Percentiles rank a stretch among this genome's conserved stretches.
Conservation (phyloP, 1,284 basidiomycete species). For the Fomitopsis palustris region DNA sequence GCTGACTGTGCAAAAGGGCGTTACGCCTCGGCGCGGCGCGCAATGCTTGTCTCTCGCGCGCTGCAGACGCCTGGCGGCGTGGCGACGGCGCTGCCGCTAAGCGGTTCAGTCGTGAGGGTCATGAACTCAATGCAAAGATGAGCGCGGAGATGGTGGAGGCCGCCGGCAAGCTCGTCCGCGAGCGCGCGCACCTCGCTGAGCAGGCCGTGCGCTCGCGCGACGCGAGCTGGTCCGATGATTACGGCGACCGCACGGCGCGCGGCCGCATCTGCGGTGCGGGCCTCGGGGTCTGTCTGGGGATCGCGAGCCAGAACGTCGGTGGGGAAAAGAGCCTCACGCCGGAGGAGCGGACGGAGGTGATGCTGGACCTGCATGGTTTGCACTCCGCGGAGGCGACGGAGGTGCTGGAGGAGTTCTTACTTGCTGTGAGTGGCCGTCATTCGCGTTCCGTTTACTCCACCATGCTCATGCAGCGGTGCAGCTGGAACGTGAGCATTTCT, state of each 20-base stretch:
- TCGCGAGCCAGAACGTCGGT: constrained; percentile 56
- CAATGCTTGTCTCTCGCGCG: constrained; percentile 92
- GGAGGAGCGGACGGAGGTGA: constrained; percentile 81
- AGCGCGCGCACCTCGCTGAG: constrained; percentile 74
- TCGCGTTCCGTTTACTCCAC: neutral
- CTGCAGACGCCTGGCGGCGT: constrained; percentile 91
- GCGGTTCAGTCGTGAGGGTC: constrained; percentile 89
- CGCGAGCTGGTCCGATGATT: constrained; percentile 78
- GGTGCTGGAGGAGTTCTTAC: constrained; percentile 87
- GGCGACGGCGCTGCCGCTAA: constrained; percentile 96
- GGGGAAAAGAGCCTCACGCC: constrained; percentile 55
- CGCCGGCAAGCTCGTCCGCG: constrained; percentile 76
- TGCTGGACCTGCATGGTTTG: constrained; percentile 84
- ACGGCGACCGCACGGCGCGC: constrained; percentile 69
- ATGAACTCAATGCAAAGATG: constrained; percentile 91
- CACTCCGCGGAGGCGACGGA: constrained; percentile 92
- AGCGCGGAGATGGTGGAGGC: constrained; percentile 77
- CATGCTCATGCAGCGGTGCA: constrained; percentile 27
- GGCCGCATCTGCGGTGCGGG: constrained; percentile 82
- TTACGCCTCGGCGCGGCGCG: constrained; percentile 90
- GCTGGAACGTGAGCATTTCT: constrained; percentile 85
- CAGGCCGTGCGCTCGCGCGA: constrained; percentile 72
- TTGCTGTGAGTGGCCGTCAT: constrained; percentile 58
- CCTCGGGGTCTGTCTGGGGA: constrained; percentile 82
- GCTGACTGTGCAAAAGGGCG: constrained; percentile 40